Evolutionary conservation across 306 rosid genomes (phyloP).

Genomic region (Prunus davidiana): DNA sequence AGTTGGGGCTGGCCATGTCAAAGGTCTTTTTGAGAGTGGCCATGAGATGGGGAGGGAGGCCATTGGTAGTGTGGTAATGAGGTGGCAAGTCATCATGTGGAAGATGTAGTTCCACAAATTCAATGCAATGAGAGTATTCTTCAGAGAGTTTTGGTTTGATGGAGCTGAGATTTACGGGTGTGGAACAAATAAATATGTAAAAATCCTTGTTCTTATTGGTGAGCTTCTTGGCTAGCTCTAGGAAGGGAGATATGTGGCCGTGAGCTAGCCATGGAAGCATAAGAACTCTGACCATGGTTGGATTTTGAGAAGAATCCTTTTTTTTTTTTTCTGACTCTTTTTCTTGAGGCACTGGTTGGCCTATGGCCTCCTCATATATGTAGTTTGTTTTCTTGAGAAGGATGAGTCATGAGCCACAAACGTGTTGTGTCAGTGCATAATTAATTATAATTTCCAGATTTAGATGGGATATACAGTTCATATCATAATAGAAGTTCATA

Average conservation of each 20-base stretch:
- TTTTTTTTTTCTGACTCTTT: too few relatives aligned
- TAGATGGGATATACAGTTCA: too few relatives aligned
- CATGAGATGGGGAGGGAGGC: slow-evolving; percentile 1
- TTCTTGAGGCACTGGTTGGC: too few relatives aligned
- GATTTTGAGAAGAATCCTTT: too few relatives aligned
- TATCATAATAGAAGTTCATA: too few relatives aligned
- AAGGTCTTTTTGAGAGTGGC: neutral
- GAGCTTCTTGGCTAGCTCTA: neutral
- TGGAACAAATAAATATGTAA: neutral
- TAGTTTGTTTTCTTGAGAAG: too few relatives aligned
- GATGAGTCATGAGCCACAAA: too few relatives aligned
- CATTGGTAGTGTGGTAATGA: too few relatives aligned
- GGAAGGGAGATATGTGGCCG: neutral
- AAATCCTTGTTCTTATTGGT: neutral
- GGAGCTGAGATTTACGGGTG: neutral
- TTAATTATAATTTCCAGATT: too few relatives aligned
- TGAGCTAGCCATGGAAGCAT: neutral
- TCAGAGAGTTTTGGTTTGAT: neutral
- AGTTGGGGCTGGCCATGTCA: neutral
- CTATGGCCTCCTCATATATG: too few relatives aligned
- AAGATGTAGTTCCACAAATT: slow-evolving; percentile 4
- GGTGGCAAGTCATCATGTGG: neutral
- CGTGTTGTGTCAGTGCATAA: too few relatives aligned
- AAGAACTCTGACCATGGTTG: neutral
- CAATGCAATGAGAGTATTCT: neutral